These are phyloP conservation scores for Boletus vermiculosoides DNA, from an alignment of 768 basidiomycete species.

Conservation along the genomic window DNA sequence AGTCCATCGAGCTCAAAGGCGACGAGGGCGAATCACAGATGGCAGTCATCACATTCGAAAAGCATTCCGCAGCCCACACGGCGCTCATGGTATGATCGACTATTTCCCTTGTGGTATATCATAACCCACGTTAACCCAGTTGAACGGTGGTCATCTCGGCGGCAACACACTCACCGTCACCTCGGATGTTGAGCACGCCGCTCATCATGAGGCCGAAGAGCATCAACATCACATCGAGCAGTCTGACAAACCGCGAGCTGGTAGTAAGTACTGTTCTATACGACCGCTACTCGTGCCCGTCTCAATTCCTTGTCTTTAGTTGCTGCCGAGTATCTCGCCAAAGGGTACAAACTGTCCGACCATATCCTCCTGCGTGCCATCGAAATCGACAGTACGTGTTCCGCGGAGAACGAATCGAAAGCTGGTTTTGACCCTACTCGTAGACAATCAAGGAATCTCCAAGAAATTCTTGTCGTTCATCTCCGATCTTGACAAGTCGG, in stretches of 20 bases:
- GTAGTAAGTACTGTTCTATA: slow-evolving; percentile 47
- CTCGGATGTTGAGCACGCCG: slow-evolving; percentile 60
- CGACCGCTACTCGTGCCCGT: not conserved
- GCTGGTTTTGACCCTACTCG: not conserved
- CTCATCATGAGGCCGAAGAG: slow-evolving; percentile 45
- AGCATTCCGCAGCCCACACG: slow-evolving; percentile 78
- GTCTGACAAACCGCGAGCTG: slow-evolving; percentile 88
- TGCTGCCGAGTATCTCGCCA: slow-evolving; percentile 91
- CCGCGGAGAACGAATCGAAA: not conserved
- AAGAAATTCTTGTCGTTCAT: slow-evolving; percentile 80
- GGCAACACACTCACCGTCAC: slow-evolving; percentile 67
- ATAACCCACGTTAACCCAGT: slow-evolving; percentile 34
- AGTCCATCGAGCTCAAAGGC: slow-evolving; percentile 56
- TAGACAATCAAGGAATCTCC: slow-evolving; percentile 86
- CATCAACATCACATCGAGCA: slow-evolving; percentile 57
- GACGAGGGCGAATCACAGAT: slow-evolving; percentile 37
- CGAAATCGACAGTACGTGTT: slow-evolving; percentile 63
- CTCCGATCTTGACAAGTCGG: slow-evolving; percentile 61
- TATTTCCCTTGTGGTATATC: rapidly evolving
- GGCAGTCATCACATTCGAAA: slow-evolving; percentile 84
- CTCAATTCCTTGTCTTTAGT: slow-evolving; percentile 42
- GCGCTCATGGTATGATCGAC: slow-evolving; percentile 64
- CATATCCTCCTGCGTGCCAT: slow-evolving; percentile 74
- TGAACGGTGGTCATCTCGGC: slow-evolving; percentile 77
- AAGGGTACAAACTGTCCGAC: slow-evolving; percentile 83